phyloP scores from a whole-genome alignment of 2,329 filamentous ascomycete genomes.

The Metarhizium anisopliae region DNA sequence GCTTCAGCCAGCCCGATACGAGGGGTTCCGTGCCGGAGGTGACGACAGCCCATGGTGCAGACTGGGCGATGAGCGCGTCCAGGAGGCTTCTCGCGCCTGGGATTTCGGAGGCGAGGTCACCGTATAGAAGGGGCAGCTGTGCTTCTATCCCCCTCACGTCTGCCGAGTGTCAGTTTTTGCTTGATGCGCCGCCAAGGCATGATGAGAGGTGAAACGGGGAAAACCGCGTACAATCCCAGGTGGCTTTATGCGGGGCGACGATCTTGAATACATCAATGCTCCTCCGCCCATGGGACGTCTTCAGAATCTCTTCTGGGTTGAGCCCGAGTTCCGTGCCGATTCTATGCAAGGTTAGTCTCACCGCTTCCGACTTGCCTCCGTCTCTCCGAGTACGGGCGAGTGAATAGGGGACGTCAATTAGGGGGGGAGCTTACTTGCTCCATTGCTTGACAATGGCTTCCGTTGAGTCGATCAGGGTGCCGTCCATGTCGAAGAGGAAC shows the following conservation, averaged over 20 bases:
- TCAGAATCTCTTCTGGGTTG: slow-evolving; percentile 72
- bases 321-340: slow-evolving; percentile 77
- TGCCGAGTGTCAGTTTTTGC: slow-evolving; percentile 23
- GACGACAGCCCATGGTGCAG: slow-evolving; percentile 78
- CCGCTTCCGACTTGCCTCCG: neutral
- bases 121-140: slow-evolving; percentile 66
- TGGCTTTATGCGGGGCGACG: slow-evolving; percentile 76
- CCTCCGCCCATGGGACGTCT: slow-evolving; percentile 83
- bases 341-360: slow-evolving; percentile 28
- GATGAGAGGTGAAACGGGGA: neutral
- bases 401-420: neutral
- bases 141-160: slow-evolving; percentile 75
- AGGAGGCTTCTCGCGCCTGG: slow-evolving; percentile 71
- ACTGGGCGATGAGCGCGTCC: slow-evolving; percentile 49
- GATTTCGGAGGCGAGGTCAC: slow-evolving; percentile 72
- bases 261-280: slow-evolving; percentile 79
- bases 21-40: slow-evolving; percentile 62
- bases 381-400: neutral
- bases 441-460: slow-evolving; percentile 70
- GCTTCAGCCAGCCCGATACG: slow-evolving; percentile 62
- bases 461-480: slow-evolving; percentile 77
- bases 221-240: slow-evolving; percentile 70
- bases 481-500: slow-evolving; percentile 69
- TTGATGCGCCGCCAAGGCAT: neutral
- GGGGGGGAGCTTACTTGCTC: slow-evolving; percentile 40